Conservation (phyloP, 495 filamentous ascomycete genomes). For the Sporormia fimetaria region DNA sequence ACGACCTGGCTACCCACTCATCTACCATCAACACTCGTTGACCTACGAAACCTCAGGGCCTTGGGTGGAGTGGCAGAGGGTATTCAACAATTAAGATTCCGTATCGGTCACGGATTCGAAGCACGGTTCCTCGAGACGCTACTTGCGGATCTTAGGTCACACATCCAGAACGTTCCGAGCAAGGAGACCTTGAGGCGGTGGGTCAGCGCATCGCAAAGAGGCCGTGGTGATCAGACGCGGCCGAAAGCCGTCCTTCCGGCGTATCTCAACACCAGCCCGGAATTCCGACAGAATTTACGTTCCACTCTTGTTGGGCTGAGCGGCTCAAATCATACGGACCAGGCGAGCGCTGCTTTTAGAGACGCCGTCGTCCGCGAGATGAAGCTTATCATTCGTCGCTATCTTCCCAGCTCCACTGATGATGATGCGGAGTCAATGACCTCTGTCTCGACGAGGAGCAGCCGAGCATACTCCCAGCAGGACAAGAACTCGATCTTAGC, state of each 20-base stretch:
- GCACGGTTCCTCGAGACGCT: constrained; percentile 66
- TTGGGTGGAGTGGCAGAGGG: constrained; percentile 70
- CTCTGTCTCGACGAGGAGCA: constrained; percentile 71
- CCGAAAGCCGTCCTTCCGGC: constrained; percentile 56
- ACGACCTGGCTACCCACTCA: constrained; percentile 25
- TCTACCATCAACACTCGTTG: constrained; percentile 38
- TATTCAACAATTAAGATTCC: constrained; percentile 57
- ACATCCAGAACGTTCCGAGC: constrained; percentile 63
- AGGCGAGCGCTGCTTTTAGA: constrained; percentile 73
- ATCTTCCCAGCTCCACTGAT: constrained; percentile 81
- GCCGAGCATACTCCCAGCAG: constrained; percentile 59
- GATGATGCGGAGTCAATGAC: constrained; percentile 87
- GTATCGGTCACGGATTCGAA: constrained; percentile 82
- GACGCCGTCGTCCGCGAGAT: constrained; percentile 82
- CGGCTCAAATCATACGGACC: constrained; percentile 61
- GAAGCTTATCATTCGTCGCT: constrained; percentile 69
- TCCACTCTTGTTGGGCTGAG: constrained; percentile 65
- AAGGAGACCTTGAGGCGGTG: constrained; percentile 70
- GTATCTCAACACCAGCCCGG: constrained; percentile 59
- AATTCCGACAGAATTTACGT: constrained; percentile 54
- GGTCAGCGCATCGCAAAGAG: constrained; percentile 49
- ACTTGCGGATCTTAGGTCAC: constrained; percentile 65
- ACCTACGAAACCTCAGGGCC: constrained; percentile 68
- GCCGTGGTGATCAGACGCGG: constrained; percentile 54
- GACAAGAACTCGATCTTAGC: constrained; percentile 84